Base-by-base conservation (phyloP, 306 rosid genomes). In the Vigna unguiculata region DNA sequence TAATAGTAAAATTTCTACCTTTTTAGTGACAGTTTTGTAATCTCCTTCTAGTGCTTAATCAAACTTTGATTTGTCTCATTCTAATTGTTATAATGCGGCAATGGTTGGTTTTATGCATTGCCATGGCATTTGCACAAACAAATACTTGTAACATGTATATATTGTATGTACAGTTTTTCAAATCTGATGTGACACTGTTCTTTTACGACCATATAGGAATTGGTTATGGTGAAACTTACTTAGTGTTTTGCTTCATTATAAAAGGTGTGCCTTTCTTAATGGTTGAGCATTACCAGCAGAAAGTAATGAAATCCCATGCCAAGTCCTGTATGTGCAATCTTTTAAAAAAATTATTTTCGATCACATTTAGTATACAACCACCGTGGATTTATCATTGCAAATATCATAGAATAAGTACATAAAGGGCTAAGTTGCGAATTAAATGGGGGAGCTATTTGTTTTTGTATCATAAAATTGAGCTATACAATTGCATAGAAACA, bases 381-480 rank as follows among this genome's bases (percentile, higher is more conserved):
- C 36, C 24, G 7, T 58, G 63, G 21, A 62, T 61, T 61, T 16
- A 30, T 47, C 49, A 30, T 65, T 64, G 12, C 57, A 19, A 36
- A 48, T 38, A 51, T 20, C 47, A 13, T 10, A 62, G 70, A 30
- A 3, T 62, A 64, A 52, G 30, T 52, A 17, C 66, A 36, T 66
- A 64, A 32, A 34, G 13, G 68, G 34, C n/a, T 38, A 36, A 14
- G 73, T 24, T 51, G 51, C 30, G 75, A 59, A 36, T 60, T 19
- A 48, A 58, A 34, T 25, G 19, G 30, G 48, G 28, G 30, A 43
- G 63, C 54, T 52, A 5, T 68, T 19, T 30, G 8, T 41, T 61
- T 70, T 69, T 38, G 19, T 24, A 30, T 69, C 61, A 6, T 36
- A 65, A 52, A 53, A 25, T 68, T 65, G 65, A 65, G 19, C 64